Evolutionary conservation across 192 early-diverging fungal species (phyloP).

Genomic region (Funneliformis mosseae): DNA sequence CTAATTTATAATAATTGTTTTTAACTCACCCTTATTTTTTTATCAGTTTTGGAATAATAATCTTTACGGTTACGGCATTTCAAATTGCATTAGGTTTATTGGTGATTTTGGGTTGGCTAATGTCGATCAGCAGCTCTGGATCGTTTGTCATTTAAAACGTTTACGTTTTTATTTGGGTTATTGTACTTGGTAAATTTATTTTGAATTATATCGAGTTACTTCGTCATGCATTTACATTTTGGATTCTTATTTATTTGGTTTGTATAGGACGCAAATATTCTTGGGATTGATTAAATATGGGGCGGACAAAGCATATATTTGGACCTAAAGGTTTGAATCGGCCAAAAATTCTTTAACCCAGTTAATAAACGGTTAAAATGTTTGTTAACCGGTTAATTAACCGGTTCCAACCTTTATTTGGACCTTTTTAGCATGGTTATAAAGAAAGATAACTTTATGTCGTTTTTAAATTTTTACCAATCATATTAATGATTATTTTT

Average conservation of each 20-base stretch:
- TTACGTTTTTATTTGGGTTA: constrained; percentile 20
- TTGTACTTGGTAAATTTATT: constrained; percentile 19
- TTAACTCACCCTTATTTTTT: neutral
- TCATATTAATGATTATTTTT: no score
- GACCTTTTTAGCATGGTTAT: neutral
- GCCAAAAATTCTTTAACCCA: no score
- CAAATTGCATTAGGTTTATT: constrained; percentile 26
- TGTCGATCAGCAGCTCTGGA: constrained; percentile 12
- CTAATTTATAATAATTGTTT: neutral
- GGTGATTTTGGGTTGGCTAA: constrained; percentile 14
- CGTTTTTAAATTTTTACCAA: no score
- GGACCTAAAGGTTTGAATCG: no score
- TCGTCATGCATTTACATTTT: neutral
- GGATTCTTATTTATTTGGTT: neutral
- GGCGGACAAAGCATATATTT: neutral
- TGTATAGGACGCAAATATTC: neutral
- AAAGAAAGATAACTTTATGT: no score
- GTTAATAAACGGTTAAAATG: no score
- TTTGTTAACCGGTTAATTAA: no score
- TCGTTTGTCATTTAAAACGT: constrained; percentile 14
- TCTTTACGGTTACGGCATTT: neutral
- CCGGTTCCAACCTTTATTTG: no score
- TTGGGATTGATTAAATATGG: neutral
- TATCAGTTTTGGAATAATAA: constrained; percentile 25
- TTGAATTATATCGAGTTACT: neutral